Evolutionary conservation across 495 filamentous ascomycete species (phyloP), one percentile per base, ranked within the genome.

Genomic region (Copromyces sp.): DNA sequence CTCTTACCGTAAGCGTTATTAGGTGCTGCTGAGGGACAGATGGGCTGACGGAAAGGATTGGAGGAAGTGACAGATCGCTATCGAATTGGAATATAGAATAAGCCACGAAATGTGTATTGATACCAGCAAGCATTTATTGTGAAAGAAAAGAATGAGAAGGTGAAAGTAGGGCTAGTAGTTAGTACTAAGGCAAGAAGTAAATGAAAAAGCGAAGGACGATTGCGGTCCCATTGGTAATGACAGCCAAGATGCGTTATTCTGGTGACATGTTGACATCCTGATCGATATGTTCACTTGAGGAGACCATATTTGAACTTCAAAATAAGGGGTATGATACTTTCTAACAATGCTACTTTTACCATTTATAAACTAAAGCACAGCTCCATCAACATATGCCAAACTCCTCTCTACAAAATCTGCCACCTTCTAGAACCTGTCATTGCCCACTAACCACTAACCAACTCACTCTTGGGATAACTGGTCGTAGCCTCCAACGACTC

Each of bases 381-480:
- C 53, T 61, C 47, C 47, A 16, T 32, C 24, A 16, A 11, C 4
- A 61, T 32, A 16, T 61, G 4, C 53, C 12, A 29, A 32, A 14
- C 29, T 29, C 53, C 24, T 61, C 39, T 12, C 9, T 12, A 53
- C 45, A 24, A 24, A 53, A 24, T 9, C 45, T 12, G 12, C 4
- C 20, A 53, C 45, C 20, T 20, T 47, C 17, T 20, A 20, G 2
- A 12, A 53, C 9, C n/a, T 20, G 20, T 14, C 24, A 24, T 47
- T 4, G 9, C 7, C 20, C 45, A 37, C 5, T 29, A 74, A 7
- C 73, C 76, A 70, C 75, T 77, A 44, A 83, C 78, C 37, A 82
- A 72, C 73, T 78, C 76, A 42, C 77, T 81, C 53, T 75, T 44
- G 40, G 70, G 68, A 69, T 72, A 78, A 53, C 41, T 75, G 1